Percentiles rank a stretch among this genome's conserved stretches.
phyloP scores from a whole-genome alignment of 495 filamentous ascomycete genomes.

The Glonium stellatum region DNA sequence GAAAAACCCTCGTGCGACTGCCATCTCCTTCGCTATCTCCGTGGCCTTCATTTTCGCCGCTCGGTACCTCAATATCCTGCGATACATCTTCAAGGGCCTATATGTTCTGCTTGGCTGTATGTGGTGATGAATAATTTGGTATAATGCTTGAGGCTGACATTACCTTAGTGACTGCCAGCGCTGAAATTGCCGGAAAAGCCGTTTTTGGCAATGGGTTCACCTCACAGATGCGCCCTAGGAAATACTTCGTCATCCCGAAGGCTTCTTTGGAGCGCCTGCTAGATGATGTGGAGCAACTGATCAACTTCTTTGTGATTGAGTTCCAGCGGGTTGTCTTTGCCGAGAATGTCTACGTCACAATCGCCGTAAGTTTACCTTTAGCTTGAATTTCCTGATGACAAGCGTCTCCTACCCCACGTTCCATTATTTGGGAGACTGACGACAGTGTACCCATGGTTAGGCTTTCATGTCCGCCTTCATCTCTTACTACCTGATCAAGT shows the following conservation, averaged over 20 bases:
- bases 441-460: conserved; percentile 38
- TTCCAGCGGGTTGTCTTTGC: conserved; percentile 90
- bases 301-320: conserved; percentile 98
- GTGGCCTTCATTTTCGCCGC: conserved; percentile 78
- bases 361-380: conserved; percentile 57
- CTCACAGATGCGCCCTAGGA: conserved; percentile 77
- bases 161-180: conserved; percentile 57
- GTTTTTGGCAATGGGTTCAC: conserved; percentile 71
- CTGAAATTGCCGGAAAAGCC: conserved; percentile 69
- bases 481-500: conserved; percentile 89
- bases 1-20: conserved; percentile 72
- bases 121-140: conserved; percentile 23
- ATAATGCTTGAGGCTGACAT: conserved; percentile 5
- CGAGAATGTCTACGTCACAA: conserved; percentile 79
- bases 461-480: conserved; percentile 72
- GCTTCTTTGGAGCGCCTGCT: conserved; percentile 72
- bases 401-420: not conserved
- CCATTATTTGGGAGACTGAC: not conserved
- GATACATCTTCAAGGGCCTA: conserved; percentile 79
- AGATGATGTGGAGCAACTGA: conserved; percentile 81
- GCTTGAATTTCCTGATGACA: conserved; percentile 3
- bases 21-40: conserved; percentile 67
- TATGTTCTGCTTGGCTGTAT: conserved; percentile 62
- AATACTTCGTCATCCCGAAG: conserved; percentile 86
- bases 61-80: conserved; percentile 82